phyloP scores from a whole-genome alignment of 2,329 filamentous ascomycete species.

The Aspergillus tamarii region DNA sequence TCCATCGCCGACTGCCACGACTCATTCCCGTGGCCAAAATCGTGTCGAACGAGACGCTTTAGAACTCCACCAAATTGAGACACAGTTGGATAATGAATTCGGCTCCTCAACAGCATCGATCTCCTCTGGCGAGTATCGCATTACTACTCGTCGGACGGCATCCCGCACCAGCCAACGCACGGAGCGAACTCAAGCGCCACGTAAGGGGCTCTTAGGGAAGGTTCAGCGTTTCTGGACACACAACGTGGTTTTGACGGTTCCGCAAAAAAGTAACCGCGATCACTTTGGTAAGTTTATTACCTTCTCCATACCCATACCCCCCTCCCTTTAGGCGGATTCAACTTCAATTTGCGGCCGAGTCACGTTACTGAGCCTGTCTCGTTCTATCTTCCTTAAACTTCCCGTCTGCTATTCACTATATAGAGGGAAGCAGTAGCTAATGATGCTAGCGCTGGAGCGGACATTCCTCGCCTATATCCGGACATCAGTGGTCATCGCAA shows the following conservation, averaged over 20 bases:
- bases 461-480: slow-evolving; percentile 75
- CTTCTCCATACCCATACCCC: background rate
- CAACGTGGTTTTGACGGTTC: slow-evolving; percentile 42
- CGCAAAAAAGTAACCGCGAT: slow-evolving; percentile 46
- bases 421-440: background rate
- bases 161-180: slow-evolving; percentile 24
- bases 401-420: background rate
- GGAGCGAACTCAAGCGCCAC: slow-evolving; percentile 10
- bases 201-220: slow-evolving; percentile 62
- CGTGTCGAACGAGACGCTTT: slow-evolving; percentile 24
- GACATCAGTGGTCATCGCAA: slow-evolving; percentile 69
- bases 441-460: slow-evolving; percentile 66
- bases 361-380: background rate
- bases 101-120: slow-evolving; percentile 30
- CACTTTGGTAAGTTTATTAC: slow-evolving; percentile 40
- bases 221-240: slow-evolving; percentile 81
- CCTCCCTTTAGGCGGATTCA: too few species aligned
- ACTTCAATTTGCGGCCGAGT: background rate
- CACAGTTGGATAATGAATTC: slow-evolving; percentile 30
- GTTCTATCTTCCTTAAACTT: background rate
- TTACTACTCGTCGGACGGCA: slow-evolving; percentile 27
- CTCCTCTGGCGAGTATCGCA: slow-evolving; percentile 38
- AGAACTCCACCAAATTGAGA: slow-evolving; percentile 36
- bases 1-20: background rate
- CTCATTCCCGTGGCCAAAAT: slow-evolving; percentile 5